Conservation (phyloP, 1,284 basidiomycete species). For the Ganoderma lingzhi region DNA sequence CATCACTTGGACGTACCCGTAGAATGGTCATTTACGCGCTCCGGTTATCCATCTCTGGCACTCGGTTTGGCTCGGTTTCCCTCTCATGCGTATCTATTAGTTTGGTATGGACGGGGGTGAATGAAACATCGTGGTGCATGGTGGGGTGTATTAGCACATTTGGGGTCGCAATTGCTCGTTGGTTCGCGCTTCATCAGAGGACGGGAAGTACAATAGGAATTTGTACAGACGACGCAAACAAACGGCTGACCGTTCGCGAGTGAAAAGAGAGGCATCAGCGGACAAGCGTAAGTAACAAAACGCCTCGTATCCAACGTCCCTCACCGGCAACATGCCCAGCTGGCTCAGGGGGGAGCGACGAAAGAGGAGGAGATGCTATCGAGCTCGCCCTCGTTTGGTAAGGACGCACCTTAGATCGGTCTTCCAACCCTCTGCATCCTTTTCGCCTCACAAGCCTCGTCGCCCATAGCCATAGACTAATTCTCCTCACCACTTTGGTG, state of each 20-base stretch:
- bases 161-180: no score
- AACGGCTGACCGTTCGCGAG: no score
- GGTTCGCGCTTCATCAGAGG: no score
- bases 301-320: no score
- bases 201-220: no score
- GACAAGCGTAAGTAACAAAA: no score
- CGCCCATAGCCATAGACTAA: not conserved
- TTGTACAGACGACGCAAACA: no score
- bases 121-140: not conserved
- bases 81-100: not conserved
- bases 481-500: not conserved
- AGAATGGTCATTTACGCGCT: not conserved
- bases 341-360: not conserved
- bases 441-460: not conserved
- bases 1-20: conserved; percentile 4
- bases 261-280: no score
- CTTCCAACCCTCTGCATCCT: not conserved
- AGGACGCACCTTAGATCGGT: not conserved
- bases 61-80: not conserved
- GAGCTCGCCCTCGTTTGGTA: not conserved
- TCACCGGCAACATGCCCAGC: no score
- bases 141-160: no score
- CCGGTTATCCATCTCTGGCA: not conserved
- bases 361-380: not conserved
- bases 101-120: not conserved